Evolutionary conservation across 192 early-diverging fungal species (phyloP).

Genomic region (Umbelopsis ramanniana): DNA sequence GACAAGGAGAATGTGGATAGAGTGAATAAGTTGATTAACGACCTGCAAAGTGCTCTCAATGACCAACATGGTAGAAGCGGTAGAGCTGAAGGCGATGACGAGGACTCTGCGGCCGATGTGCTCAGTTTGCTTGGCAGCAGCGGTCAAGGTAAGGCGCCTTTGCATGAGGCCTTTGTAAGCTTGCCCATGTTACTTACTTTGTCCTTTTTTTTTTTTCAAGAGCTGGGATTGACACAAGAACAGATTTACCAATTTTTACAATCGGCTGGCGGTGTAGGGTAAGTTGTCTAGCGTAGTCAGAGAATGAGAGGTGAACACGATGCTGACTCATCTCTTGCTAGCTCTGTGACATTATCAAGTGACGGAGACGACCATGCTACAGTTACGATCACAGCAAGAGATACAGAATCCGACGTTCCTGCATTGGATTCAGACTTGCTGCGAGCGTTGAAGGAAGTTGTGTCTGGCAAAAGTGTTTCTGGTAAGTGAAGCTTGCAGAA

Average conservation of each 20-base stretch:
- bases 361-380: constrained; percentile 27
- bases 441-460: constrained; percentile 7
- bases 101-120: constrained; percentile 27
- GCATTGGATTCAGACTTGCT: constrained; percentile 1
- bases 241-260: constrained; percentile 45
- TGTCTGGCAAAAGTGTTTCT: background rate
- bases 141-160: constrained; percentile 17
- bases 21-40: constrained; percentile 65
- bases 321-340: background rate
- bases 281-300: no score
- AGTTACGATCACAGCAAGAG: constrained; percentile 12
- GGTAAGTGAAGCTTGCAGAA: background rate
- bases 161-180: background rate
- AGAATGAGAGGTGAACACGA: constrained; percentile 13
- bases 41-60: constrained; percentile 40
- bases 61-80: constrained; percentile 33
- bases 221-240: constrained; percentile 30
- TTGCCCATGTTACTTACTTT: background rate
- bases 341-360: constrained; percentile 9
- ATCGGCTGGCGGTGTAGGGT: constrained; percentile 35
- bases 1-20: constrained; percentile 59
- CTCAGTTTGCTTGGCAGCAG: constrained; percentile 33
- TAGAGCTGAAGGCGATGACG: constrained; percentile 20
- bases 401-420: background rate
- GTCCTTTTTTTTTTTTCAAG: constrained; percentile 5